Base-by-base conservation (phyloP, 768 basidiomycete species). In the Pulveroboletus sp. region DNA sequence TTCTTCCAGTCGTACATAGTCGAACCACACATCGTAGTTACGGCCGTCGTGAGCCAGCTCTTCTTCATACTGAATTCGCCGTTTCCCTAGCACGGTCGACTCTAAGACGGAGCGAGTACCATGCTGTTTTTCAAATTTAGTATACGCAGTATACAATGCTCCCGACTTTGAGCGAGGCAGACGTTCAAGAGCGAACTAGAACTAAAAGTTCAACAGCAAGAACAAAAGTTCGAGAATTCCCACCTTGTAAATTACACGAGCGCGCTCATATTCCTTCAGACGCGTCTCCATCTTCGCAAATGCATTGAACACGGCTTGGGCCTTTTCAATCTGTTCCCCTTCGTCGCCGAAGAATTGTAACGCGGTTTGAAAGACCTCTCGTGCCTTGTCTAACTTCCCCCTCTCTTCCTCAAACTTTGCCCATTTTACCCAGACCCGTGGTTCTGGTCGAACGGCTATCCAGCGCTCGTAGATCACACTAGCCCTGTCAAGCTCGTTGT, bases 11-110 rank as follows among this genome's bases (percentile, higher is more conserved):
- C 94, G 79, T 18, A 92, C 81, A 59, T 95, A 95, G 62, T 98
- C 96, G 63, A 99, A 97, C 96, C 96, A 99, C 0, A 88, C 86
- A 67, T 98, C 96, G 64, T 97, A 99, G 66, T 97, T 97, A 38
- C 86, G 82, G 0, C 91, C 85, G 56, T 98, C 93, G 50, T 95
- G 87, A 9, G 83, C 67, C 2, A 98, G 71, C 69, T 99, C 96
- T 56, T 99, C 96, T 65, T 99, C 96, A 62, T 99, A 98, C 61
- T 98, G 93, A 49, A 99, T 97, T 35, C 96, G 81, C n/a, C 96
- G 84, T 68, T 97, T 99, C 30, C 94, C 94, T 0, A 97, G 79
- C 0, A 99, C 95, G 7, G 96, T 99, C 36, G 83, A 80, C 67
- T 97, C 95, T 24, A 99, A 81, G 0, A 91, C 85, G 5, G 81